Base-by-base conservation (phyloP, 805 yeast genomes). In the Saccharomycopsis olivae region DNA sequence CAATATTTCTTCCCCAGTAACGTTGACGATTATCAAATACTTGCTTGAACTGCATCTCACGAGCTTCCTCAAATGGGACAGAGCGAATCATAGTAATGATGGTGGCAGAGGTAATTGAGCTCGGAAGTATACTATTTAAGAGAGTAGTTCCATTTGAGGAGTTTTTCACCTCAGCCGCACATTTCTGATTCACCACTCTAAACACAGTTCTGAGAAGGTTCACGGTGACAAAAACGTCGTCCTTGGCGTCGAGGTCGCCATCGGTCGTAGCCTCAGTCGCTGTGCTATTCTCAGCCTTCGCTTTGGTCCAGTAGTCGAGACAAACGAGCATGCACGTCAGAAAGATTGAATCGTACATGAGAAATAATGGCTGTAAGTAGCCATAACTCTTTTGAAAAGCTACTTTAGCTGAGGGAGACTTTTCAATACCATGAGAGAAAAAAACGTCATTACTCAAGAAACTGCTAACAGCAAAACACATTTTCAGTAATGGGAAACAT, bases 211-310 rank as follows among this genome's bases (percentile, higher is more conserved):
- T 54, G 24, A 81, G 56, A 30, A 78, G 57, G 23, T 66, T 59
- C 29, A 67, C 53, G 13, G 78, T 61, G 33, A 71, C 66, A 3
- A 68, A 68, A 31, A 72, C 64, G 52, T 82, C 83, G 11, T 61
- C 69, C 0, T 49, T 46, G 35, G 63, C 63, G 1, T 85, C 79
- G 29, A 64, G 64, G 1, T 88, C 71, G 31, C 19, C 9, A 5
- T 11, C 38, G 16, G 25, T 18, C n/a, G n/a, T n/a, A n/a, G n/a
- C n/a, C n/a, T n/a, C n/a, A n/a, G n/a, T n/a, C n/a, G n/a, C n/a
- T n/a, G n/a, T n/a, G 45, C 71, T 71, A 29, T 66, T 63, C 69
- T 80, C 70, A 15, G 78, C 65, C 37, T 74, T 71, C 51, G 82
- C 58, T 19, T 69, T 49, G 40, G 71, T 78, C 66, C 79, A 73